These are phyloP conservation scores for Vitellaria paradoxa DNA, from an alignment of 179 eudicot genomes.

Conservation along the genomic window DNA sequence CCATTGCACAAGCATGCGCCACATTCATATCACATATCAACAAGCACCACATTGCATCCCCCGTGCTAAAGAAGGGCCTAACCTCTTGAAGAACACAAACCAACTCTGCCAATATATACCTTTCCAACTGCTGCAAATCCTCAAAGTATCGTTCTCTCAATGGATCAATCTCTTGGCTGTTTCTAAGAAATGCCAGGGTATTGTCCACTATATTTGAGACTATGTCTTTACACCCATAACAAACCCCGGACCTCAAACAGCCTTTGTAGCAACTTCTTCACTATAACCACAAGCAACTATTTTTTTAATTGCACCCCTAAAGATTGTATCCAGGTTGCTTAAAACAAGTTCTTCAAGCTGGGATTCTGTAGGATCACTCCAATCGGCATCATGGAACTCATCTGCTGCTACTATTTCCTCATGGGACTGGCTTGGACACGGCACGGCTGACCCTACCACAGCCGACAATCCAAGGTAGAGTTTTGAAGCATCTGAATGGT, in stretches of 20 bases:
- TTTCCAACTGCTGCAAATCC: slow-evolving; percentile 80
- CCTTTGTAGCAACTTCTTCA: slow-evolving; percentile 66
- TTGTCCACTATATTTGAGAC: slow-evolving; percentile 87
- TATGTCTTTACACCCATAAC: slow-evolving; percentile 78
- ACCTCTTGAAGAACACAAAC: slow-evolving; percentile 78
- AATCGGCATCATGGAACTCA: slow-evolving; percentile 73
- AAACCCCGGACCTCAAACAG: slow-evolving; percentile 84
- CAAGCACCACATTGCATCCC: slow-evolving; percentile 99
- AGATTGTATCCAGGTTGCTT: slow-evolving; percentile 65
- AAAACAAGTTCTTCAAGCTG: slow-evolving; percentile 92
- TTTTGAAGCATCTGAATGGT: slow-evolving; percentile 50
- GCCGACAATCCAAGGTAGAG: slow-evolving; percentile 71
- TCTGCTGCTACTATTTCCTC: slow-evolving; percentile 38
- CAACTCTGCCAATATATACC: slow-evolving; percentile 78
- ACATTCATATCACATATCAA: slow-evolving; percentile 91
- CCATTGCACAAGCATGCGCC: slow-evolving; percentile 90
- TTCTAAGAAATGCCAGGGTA: slow-evolving; percentile 68
- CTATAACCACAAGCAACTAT: slow-evolving; percentile 70
- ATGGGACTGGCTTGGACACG: slow-evolving; percentile 29
- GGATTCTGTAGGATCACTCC: slow-evolving; percentile 85
- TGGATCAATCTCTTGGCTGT: slow-evolving; percentile 56
- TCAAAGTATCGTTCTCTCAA: slow-evolving; percentile 65
- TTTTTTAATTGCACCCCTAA: slow-evolving; percentile 73
- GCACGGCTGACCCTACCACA: slow-evolving; percentile 37
- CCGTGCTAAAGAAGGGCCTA: slow-evolving; percentile 84